phyloP scores from a whole-genome alignment of 1,284 basidiomycete species.

The Ceratobasidium sp. region DNA sequence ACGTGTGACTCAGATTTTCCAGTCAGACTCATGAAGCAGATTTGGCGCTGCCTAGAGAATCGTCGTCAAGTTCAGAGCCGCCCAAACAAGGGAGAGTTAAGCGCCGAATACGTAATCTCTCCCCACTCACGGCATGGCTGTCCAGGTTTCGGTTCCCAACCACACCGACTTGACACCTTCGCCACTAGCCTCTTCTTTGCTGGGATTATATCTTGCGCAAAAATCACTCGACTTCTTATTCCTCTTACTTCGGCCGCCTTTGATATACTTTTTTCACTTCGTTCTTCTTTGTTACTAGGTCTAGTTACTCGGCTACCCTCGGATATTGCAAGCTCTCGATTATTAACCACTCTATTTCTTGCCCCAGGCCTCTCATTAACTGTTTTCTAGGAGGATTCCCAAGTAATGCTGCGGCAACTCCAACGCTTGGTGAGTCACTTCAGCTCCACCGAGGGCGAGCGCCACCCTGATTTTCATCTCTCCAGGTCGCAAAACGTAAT shows the following conservation, averaged over 20 bases:
- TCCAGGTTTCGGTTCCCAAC: slow-evolving; percentile 3
- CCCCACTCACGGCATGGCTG: not conserved
- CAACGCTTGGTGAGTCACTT: slow-evolving; percentile 22
- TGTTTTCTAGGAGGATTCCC: not conserved
- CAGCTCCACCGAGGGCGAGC: not conserved
- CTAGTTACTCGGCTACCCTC: not conserved
- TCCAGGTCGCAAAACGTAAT: slow-evolving; percentile 1
- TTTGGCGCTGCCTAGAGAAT: not conserved
- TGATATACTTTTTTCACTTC: not conserved
- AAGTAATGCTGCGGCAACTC: slow-evolving; percentile 2
- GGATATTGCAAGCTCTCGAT: not conserved
- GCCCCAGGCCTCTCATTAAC: not conserved
- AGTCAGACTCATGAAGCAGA: not conserved
- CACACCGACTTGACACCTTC: not conserved
- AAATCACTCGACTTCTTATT: not conserved
- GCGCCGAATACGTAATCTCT: not conserved
- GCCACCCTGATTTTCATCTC: slow-evolving; percentile 11
- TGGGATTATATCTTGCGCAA: not conserved
- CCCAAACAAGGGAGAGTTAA: not conserved
- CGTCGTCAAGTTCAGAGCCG: not conserved
- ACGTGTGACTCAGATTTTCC: not conserved
- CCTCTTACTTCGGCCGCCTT: not conserved
- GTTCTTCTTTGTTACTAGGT: not conserved
- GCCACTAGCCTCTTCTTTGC: not conserved
- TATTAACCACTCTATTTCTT: not conserved